Base-by-base conservation (phyloP, 345 rosid genomes). In the Salix suchowensis region DNA sequence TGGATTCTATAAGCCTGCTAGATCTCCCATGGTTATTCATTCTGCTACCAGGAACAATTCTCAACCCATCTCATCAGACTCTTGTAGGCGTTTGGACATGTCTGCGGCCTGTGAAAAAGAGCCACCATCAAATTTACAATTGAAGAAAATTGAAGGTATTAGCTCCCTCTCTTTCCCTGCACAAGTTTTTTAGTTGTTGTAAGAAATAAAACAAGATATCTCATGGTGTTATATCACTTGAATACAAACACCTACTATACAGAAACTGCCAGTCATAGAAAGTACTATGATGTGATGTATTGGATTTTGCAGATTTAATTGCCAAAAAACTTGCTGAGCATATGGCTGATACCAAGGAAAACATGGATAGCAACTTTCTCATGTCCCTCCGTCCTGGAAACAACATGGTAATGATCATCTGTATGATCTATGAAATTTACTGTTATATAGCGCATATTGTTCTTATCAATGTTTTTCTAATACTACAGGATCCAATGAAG, bases 301-400 rank as follows among this genome's bases (percentile, higher is more conserved):
- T 67, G 40, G 28, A 5, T 68, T 40, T 82, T 84, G 78, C 54
- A 93, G 99, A 82, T 70, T 69, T 80, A 72, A 64, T 89, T 36
- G 86, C 84, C 79, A 88, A 87, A 83, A 66, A 80, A 78, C 84
- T 95, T 54, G 84, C 84, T 26, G 91, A 88, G 70, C 79, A 78
- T 79, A 80, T 91, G 86, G 80, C 82, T 67, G 88, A 78, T 46
- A 74, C 89, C 54, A 93, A 93, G 88, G 99, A 95, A 85, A 91
- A 93, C 74, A 60, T 89, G 24, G 84, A 85, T 58, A 89, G 76
- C 39, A 88, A 84, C 78, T 82, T 87, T 81, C 75, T 86, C 26
- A 58, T 67, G 75, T 80, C 89, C 68, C 81, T 87, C 52, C 78
- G 44, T 40, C 76, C 69, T 44, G 83, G 88, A 54, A 86, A 82